Conservation (phyloP, 2,329 filamentous ascomycete genomes). For the Cytospora mali region DNA sequence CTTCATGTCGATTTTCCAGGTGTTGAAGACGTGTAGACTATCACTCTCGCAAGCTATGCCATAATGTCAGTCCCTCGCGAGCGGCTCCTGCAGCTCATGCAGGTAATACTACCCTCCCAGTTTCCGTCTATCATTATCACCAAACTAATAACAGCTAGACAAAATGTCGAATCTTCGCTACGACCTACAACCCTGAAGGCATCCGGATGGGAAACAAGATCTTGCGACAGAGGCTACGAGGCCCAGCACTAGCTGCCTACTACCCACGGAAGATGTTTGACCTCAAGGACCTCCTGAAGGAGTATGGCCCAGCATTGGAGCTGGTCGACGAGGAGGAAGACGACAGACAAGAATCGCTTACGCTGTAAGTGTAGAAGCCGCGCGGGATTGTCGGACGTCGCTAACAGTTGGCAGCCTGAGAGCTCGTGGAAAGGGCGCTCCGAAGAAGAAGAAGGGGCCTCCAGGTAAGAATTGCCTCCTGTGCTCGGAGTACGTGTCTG, state of each 20-base stretch:
- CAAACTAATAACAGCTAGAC: slow-evolving; percentile 53
- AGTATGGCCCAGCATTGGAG: slow-evolving; percentile 67
- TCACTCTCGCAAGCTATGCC: slow-evolving; percentile 34
- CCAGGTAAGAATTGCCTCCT: slow-evolving; percentile 35
- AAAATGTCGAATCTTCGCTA: slow-evolving; percentile 90
- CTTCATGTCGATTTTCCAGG: slow-evolving; percentile 18
- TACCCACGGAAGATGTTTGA: slow-evolving; percentile 78
- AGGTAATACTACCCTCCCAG: slow-evolving; percentile 53
- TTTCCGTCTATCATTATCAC: slow-evolving; percentile 4
- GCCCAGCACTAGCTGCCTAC: slow-evolving; percentile 82
- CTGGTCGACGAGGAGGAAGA: slow-evolving; percentile 77
- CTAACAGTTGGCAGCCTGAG: slow-evolving; percentile 59
- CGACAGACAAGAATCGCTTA: slow-evolving; percentile 75
- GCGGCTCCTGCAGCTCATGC: slow-evolving; percentile 72
- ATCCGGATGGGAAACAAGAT: slow-evolving; percentile 88
- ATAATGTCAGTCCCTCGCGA: slow-evolving; percentile 66
- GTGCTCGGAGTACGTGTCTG: slow-evolving; percentile 43
- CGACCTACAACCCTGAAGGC: slow-evolving; percentile 84
- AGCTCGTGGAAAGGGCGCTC: slow-evolving; percentile 80
- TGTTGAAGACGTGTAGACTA: slow-evolving; percentile 2
- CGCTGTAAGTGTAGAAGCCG: slow-evolving; percentile 52
- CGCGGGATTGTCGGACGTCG: not conserved
- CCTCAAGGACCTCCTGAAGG: slow-evolving; percentile 71
- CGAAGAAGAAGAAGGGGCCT: slow-evolving; percentile 81
- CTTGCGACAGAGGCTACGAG: slow-evolving; percentile 82